Evolutionary conservation across 768 basidiomycete species (phyloP).

Genomic region (Pulveroboletus sp.): DNA sequence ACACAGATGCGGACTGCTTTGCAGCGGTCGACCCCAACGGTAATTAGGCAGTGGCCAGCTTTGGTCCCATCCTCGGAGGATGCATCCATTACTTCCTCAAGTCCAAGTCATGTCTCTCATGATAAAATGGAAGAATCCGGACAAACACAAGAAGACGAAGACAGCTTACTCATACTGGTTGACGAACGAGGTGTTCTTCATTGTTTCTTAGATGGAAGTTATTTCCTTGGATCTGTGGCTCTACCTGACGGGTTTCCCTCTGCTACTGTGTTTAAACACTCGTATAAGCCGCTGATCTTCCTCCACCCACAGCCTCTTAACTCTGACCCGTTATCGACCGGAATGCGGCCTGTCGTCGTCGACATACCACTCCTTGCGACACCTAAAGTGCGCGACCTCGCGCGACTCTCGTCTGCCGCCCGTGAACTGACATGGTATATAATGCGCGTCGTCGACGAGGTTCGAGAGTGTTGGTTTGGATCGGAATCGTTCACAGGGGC

Average conservation of each 20-base stretch:
- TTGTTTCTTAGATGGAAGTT: constrained; percentile 72
- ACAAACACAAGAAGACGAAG: constrained; percentile 44
- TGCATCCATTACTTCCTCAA: constrained; percentile 55
- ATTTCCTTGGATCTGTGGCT: constrained; percentile 55
- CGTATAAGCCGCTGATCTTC: constrained; percentile 42
- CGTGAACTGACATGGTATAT: constrained; percentile 71
- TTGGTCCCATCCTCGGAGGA: constrained; percentile 49
- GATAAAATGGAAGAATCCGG: constrained; percentile 25
- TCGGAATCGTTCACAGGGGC: constrained; percentile 62
- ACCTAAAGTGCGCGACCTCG: constrained; percentile 61
- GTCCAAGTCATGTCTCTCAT: constrained; percentile 29
- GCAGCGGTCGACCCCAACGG: constrained; percentile 47
- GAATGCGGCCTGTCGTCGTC: constrained; percentile 41
- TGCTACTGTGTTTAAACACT: constrained; percentile 39
- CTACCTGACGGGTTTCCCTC: constrained; percentile 31
- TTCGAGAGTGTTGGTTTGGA: constrained; percentile 71
- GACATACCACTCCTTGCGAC: constrained; percentile 54
- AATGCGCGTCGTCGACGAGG: constrained; percentile 66
- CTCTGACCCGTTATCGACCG: constrained; percentile 25
- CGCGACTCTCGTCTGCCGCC: constrained; percentile 61
- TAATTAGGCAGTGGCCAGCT: constrained; percentile 67
- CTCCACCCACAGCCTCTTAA: constrained; percentile 38
- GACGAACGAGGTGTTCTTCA: constrained; percentile 57
- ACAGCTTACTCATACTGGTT: constrained; percentile 60
- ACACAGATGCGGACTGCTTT: constrained; percentile 47